Conservation (phyloP, 2,329 filamentous ascomycete species). For the Acrodontium crateriforme region DNA sequence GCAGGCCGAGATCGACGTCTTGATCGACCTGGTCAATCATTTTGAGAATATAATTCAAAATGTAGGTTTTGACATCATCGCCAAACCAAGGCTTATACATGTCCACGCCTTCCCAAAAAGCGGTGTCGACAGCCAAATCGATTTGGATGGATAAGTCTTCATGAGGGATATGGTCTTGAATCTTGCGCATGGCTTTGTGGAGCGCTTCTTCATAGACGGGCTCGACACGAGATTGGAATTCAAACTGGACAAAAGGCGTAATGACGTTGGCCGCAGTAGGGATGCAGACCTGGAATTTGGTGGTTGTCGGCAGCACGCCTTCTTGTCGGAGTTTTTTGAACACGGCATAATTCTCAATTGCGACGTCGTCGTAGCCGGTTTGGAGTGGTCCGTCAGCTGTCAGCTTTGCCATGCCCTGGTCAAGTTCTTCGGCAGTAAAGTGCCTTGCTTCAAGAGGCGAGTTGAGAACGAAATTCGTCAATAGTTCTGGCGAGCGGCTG, state of each 20-base stretch:
- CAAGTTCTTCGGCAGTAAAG: slow-evolving; percentile 13
- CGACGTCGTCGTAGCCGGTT: slow-evolving; percentile 21
- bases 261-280: slow-evolving; percentile 19
- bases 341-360: slow-evolving; percentile 21
- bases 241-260: slow-evolving; percentile 13
- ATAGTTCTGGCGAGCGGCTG: slow-evolving; percentile 10
- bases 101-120: slow-evolving; percentile 18
- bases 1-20: slow-evolving; percentile 30
- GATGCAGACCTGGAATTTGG: slow-evolving; percentile 24
- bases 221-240: slow-evolving; percentile 18
- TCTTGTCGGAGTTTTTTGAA: slow-evolving; percentile 19
- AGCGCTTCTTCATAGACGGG: slow-evolving; percentile 23
- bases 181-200: slow-evolving; percentile 14
- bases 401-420: slow-evolving; percentile 10
- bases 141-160: slow-evolving; percentile 25
- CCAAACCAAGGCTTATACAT: slow-evolving; percentile 23
- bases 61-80: slow-evolving; percentile 20
- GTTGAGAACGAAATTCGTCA: slow-evolving; percentile 13
- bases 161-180: slow-evolving; percentile 21
- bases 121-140: slow-evolving; percentile 23
- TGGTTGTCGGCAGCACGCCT: slow-evolving; percentile 16
- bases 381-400: slow-evolving; percentile 6
- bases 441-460: slow-evolving; percentile 5
- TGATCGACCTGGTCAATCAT: slow-evolving; percentile 21
- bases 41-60: slow-evolving; percentile 21